phyloP scores from a whole-genome alignment of 169 alveolate species.

The Toxoplasma gondii region DNA sequence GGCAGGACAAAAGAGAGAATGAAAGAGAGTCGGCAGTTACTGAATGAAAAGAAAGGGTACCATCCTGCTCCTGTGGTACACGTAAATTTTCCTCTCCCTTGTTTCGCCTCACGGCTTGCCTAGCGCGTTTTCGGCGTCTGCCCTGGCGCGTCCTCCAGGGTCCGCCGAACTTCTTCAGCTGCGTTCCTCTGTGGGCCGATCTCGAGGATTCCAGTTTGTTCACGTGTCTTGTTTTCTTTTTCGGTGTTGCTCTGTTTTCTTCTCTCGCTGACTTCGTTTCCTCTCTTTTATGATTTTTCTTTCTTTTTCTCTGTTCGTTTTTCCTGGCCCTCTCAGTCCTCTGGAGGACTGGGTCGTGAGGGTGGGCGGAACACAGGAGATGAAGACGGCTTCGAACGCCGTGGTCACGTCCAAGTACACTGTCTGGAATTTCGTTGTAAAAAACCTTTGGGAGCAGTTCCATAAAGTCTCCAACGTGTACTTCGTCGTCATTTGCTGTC shows the following conservation, averaged over 20 bases:
- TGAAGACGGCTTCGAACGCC: neutral
- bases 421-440: conserved; percentile 29
- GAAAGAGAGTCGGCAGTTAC: neutral
- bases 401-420: conserved; percentile 51
- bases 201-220: too few relatives aligned
- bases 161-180: too few relatives aligned
- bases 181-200: too few relatives aligned
- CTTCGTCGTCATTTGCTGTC: conserved; percentile 34
- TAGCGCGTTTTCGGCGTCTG: too few relatives aligned
- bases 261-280: neutral
- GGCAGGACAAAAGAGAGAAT: neutral
- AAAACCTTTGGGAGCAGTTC: conserved; percentile 57
- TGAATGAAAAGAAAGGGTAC: neutral
- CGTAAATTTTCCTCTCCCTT: neutral
- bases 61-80: too few relatives aligned
- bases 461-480: conserved; percentile 54
- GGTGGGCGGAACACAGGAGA: neutral
- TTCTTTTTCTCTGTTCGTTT: neutral
- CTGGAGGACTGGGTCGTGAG: neutral
- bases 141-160: too few relatives aligned
- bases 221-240: neutral
- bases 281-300: neutral
- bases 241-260: neutral
- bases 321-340: neutral
- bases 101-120: too few relatives aligned